Base-by-base conservation (phyloP, 371 early-diverging fungal genomes). In the Syncephalastrum contaminatum region DNA sequence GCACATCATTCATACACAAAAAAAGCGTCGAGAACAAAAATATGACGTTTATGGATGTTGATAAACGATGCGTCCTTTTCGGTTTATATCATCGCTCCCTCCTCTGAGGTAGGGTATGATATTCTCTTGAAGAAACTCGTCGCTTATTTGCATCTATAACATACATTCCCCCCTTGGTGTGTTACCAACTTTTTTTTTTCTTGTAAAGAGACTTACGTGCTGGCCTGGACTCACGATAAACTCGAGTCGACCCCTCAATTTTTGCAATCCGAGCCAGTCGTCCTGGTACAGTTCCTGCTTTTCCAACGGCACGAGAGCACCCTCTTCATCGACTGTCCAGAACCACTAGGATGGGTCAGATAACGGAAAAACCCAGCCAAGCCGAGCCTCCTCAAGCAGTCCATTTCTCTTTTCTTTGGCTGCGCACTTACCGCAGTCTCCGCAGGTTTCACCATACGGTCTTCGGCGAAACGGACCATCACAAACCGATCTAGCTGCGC, bases 381-480 rank as follows among this genome's bases (percentile, higher is more conserved):
- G 24, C 48, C 48, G 16, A n/a, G 10, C 21, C 51, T 39, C 58
- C 7, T 27, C 36, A 39, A 40, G 12, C n/a, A 25, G 45, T 43
- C 30, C 3, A 55, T 10, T 36, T 16, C 20, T 42, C 48, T 43
- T 30, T 42, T 44, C 43, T 36, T 50, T 45, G 21, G 20, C 42
- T 24, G 43, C 41, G 24, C 43, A 58, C 69, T 70, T 81, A 88
- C 89, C 43, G 92, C 81, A 25, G 87, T 87, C 48, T 86, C 84
- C 21, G 71, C 75, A 15, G 96, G 97, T 36, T 83, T 86, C 39
- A 96, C 84, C 68, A 88, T 90, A 16, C 70, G 62, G 59, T 97
- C 97, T 8, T 90, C 70, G 41, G 66, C 69, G 62, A 95, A 95
- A 64, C 78, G 70, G 43, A 94, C 80, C 78, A 96, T 66, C 13